phyloP scores from a whole-genome alignment of 2,329 filamentous ascomycete species.

The Dichotomopilus funicola region DNA sequence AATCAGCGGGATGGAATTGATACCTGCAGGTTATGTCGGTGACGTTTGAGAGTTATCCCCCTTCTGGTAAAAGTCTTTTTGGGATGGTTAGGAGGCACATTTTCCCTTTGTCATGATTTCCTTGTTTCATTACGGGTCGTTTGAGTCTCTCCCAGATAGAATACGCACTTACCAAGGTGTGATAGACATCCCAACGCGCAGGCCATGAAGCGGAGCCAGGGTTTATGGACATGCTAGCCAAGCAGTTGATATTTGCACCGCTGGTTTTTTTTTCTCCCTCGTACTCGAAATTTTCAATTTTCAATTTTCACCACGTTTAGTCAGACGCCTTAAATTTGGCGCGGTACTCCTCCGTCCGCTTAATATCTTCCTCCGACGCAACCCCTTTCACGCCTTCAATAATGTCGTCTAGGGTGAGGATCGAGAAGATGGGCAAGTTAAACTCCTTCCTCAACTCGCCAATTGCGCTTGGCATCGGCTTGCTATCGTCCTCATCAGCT shows the following conservation, averaged over 20 bases:
- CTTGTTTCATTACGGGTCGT: neutral
- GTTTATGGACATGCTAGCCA: neutral
- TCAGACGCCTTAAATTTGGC: conserved; percentile 56
- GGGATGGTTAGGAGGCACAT: no score
- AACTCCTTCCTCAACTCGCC: conserved; percentile 79
- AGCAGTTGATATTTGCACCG: neutral
- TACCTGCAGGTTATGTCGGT: no score
- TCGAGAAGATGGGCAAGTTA: conserved; percentile 74
- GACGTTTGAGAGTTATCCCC: no score
- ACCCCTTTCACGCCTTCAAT: conserved; percentile 60
- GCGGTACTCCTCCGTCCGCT: conserved; percentile 68
- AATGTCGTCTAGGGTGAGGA: conserved; percentile 79
- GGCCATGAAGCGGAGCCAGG: neutral
- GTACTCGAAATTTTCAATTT: neutral
- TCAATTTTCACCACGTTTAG: conserved; percentile 24
- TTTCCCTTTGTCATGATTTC: neutral
- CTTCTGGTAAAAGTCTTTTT: no score
- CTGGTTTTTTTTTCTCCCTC: neutral
- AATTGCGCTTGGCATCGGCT: conserved; percentile 71
- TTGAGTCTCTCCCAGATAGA: neutral
- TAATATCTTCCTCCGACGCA: conserved; percentile 56
- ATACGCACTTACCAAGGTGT: neutral
- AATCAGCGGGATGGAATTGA: no score
- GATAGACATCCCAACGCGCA: neutral
- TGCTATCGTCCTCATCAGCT: conserved; percentile 58